Base-by-base conservation (phyloP, 2,329 filamentous ascomycete species). In the Penicillium sp. region DNA sequence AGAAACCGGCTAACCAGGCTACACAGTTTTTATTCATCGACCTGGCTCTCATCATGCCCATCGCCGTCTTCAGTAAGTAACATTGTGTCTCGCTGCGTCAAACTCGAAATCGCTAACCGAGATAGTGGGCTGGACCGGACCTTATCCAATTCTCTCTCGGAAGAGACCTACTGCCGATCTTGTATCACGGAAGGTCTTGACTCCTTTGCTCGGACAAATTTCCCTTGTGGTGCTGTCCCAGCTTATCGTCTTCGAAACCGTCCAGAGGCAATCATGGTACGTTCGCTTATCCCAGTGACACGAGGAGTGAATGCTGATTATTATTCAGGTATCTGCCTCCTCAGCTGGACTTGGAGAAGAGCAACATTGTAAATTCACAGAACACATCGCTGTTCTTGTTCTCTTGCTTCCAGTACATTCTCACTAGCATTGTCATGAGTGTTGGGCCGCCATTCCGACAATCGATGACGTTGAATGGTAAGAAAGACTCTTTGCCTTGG, bases 351-450 rank as follows among this genome's bases (percentile, higher is more conserved):
- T 84, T 82, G 21, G 83, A 96, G 24, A 88, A 94, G 66, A 88
- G 89, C 20, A 96, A 94, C 67, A 88, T 92, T 46, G 82, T 88
- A 64, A 97, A 97, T 71, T 96, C 91, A 8, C 89, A 97, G 65
- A 97, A 99, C 65, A 96, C 93, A 0, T 86, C 89, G 0, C 77
- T 99, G 1, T 99, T 99, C 76, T 75, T 97, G 24, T 79, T 92
- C 4, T 95, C 89, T 1, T 97, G 91, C 70, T 97, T 92, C 66
- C 92, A 97, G 69, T 99, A 99, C 71, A 95, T 96, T 30, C 80
- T 97, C 18, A 89, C 91, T 0, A 94, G 90, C 3, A 81, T 97
- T 32, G 88, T 97, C 1, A 80, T 99, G 24, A 96, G 89, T 62
- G 90, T 94, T n/a, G 95, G 94, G 1, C 86, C 84, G 27, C 94